Evolutionary conservation across 208 protist species (phyloP).

Genomic region (Angomonas ambiguus): DNA sequence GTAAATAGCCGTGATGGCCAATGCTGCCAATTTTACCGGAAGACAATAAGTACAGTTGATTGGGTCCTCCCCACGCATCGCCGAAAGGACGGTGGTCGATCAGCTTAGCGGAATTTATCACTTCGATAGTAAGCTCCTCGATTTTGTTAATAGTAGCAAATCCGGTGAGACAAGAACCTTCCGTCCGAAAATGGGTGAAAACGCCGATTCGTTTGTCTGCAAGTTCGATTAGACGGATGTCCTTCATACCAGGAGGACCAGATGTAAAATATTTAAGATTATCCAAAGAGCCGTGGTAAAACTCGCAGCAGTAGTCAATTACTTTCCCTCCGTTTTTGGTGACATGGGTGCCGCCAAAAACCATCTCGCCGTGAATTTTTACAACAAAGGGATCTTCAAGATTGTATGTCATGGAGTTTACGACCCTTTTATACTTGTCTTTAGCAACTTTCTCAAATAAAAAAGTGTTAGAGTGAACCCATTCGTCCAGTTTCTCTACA

Average conservation of each 20-base stretch:
- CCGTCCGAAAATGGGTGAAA: slow-evolving; percentile 50
- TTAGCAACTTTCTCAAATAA: slow-evolving; percentile 39
- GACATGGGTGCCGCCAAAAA: slow-evolving; percentile 33
- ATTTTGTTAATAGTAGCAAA: slow-evolving; percentile 50
- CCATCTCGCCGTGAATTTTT: slow-evolving; percentile 24
- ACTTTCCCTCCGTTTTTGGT: slow-evolving; percentile 23
- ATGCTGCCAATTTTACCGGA: slow-evolving; percentile 59
- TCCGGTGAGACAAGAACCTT: slow-evolving; percentile 42
- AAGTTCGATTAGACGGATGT: slow-evolving; percentile 32
- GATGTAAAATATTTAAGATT: slow-evolving; percentile 23
- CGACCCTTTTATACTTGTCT: slow-evolving; percentile 31
- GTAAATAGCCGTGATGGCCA: slow-evolving; percentile 62
- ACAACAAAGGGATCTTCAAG: slow-evolving; percentile 37
- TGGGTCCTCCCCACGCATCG: slow-evolving; percentile 51
- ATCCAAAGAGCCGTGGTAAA: slow-evolving; percentile 22
- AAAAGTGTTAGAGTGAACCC: slow-evolving; percentile 27
- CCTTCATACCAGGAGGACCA: slow-evolving; percentile 32
- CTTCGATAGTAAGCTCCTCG: slow-evolving; percentile 36
- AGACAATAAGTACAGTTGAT: slow-evolving; percentile 57
- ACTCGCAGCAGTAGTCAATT: slow-evolving; percentile 37
- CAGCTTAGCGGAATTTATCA: slow-evolving; percentile 39
- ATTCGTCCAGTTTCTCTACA: slow-evolving; percentile 25
- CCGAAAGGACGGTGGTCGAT: slow-evolving; percentile 48
- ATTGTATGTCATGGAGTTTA: slow-evolving; percentile 20
- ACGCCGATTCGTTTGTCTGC: slow-evolving; percentile 45